Percentiles rank a stretch among this genome's conserved stretches.
phyloP scores from a whole-genome alignment of 805 yeast species.

The Starmerella vitae region DNA sequence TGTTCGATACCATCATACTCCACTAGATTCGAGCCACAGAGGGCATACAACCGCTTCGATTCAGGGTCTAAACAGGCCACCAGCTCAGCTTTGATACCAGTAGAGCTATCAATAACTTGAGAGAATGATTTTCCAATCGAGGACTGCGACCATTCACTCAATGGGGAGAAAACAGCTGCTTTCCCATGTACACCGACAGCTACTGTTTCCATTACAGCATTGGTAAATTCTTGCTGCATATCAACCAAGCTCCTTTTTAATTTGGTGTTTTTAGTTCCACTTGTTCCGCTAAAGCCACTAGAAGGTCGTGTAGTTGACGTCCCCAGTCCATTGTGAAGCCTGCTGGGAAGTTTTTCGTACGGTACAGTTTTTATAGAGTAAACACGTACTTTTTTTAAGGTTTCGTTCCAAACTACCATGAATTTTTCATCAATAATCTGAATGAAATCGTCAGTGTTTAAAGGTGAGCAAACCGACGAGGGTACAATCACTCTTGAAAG shows the following conservation, averaged over 20 bases:
- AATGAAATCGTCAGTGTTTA: conserved; percentile 9
- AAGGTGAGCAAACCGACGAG: conserved; percentile 9
- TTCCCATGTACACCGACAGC: background rate
- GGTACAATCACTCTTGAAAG: conserved; percentile 9
- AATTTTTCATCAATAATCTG: conserved; percentile 3
- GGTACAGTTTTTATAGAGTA: conserved; percentile 4
- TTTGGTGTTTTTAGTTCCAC: background rate
- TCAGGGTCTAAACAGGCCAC: conserved; percentile 9
- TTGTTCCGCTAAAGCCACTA: background rate
- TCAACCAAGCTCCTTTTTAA: background rate
- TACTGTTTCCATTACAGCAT: background rate
- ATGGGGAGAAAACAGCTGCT: conserved; percentile 11
- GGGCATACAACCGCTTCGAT: background rate
- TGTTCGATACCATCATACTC: conserved; percentile 3
- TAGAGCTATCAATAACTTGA: conserved; percentile 1
- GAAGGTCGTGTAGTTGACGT: background rate
- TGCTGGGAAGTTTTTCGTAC: background rate
- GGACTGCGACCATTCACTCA: conserved; percentile 11
- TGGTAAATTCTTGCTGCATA: background rate
- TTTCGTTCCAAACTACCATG: conserved; percentile 6
- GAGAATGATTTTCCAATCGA: conserved; percentile 8
- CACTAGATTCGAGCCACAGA: conserved; percentile 7
- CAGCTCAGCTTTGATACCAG: background rate
- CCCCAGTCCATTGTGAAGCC: no score
- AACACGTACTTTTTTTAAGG: background rate